These are phyloP conservation scores for Sporothrix curviconia DNA, from an alignment of 2,329 filamentous ascomycete genomes.

Conservation along the genomic window DNA sequence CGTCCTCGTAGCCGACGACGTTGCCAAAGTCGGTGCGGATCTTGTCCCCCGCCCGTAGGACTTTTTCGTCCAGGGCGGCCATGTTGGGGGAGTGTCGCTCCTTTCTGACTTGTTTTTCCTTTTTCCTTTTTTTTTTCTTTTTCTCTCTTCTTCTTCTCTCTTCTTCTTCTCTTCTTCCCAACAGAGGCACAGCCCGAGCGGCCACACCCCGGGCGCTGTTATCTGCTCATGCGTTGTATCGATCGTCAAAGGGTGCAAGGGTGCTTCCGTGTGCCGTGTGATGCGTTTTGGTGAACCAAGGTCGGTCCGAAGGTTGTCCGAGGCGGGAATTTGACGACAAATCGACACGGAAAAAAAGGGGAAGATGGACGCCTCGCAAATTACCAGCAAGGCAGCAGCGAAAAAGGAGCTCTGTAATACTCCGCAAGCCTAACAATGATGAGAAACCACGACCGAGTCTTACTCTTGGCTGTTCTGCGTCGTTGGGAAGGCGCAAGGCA, in stretches of 20 bases:
- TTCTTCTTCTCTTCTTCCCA: background rate
- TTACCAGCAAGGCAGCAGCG: constrained; percentile 4
- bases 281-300: background rate
- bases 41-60: background rate
- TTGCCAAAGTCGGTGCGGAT: background rate
- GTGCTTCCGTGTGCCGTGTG: background rate
- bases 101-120: background rate
- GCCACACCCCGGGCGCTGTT: background rate
- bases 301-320: constrained; percentile 1
- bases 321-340: background rate
- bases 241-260: background rate
- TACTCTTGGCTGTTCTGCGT: background rate
- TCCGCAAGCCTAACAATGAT: constrained; percentile 7
- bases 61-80: background rate
- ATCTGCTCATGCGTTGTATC: background rate
- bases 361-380: background rate
- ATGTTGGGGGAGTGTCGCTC: background rate
- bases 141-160: background rate
- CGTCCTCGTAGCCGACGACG: constrained; percentile 1
- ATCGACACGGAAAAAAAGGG: background rate
- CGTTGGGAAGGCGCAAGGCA: constrained; percentile 3
- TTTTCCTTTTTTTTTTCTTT: background rate
- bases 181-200: background rate
- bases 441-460: constrained; percentile 10
- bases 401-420: background rate